Evolutionary conservation across 352 stramenopile species (phyloP), one percentile per base, ranked within the genome.

Genomic region (Phytophthora ramorum): DNA sequence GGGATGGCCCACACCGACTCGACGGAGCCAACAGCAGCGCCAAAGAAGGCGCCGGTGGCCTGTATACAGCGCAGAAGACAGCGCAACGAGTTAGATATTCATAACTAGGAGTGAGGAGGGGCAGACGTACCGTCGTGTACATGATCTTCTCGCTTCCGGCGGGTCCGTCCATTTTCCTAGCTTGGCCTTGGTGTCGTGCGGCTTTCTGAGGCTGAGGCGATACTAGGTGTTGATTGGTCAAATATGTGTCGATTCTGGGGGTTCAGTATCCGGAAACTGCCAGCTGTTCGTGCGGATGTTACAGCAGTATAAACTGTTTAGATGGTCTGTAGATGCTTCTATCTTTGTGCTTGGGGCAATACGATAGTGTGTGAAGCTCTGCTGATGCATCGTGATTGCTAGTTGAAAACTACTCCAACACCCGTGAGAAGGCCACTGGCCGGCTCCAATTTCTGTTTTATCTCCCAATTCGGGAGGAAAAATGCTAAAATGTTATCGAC

Each of bases 381-480:
- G 89, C 89, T 95, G 89, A 96, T 94, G 85, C 87, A 88, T 96
- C 89, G 89, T 96, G 87, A 94, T 96, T 96, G 89, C 89, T 96
- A 96, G 87, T 96, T 96, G 89, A 95, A 96, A 96, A 96, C 89
- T 96, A 96, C 85, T 96, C 89, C 89, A 96, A 96, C 75, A 84
- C 85, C 76, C 73, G 89, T 96, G 87, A 80, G 82, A 85, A 90
- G 82, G 85, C 89, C 87, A 94, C 85, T 93, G 87, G 87, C 89
- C 85, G 75, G 76, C 80, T 86, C 86, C 89, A 96, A 95, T 96
- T 96, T 96, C 87, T 96, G 89, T 86, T 91, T 78, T 76, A 73
- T 85, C 85, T 90, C 76, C 85, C 83, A 55, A 66, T 89, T 45
- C 55, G 81, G 84, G 83, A 86, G 81, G 75, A 78, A 57, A 8